Base-by-base conservation (phyloP, 805 yeast genomes). In the Nakazawaea holstii region DNA sequence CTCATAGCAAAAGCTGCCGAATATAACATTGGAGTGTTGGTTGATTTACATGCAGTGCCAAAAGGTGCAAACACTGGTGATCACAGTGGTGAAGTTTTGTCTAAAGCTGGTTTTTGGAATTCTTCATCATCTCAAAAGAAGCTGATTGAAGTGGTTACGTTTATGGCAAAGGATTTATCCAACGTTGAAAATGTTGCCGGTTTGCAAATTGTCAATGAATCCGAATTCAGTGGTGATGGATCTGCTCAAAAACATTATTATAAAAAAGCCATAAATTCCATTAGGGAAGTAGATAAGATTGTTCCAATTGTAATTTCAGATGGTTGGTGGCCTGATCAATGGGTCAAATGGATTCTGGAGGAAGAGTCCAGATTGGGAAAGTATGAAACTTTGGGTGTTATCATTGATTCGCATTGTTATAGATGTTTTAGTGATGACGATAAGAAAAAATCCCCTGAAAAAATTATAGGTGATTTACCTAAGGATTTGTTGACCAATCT, bases 41-140 rank as follows among this genome's bases (percentile, higher is more conserved):
- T 92, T 13, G 98, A 92, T 64, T 57, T 92, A 38, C 98, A 94
- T 65, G 97, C 86, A 0, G 64, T 92, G 8, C 97, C 97, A 4
- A 89, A 88, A 11, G 97, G 97, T 33, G 97, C 97, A 24, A 92
- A 94, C 59, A 76, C 80, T 1, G 85, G 82, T 30, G 87, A 83
- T 42, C 97, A 91, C 62, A 81, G 92, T 55, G 98, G 98, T 8
- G 82, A 80, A 44, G 48, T 66, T 45, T 68, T 81, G 40, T 74
- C 74, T 2, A 59, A 68, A 38, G 80, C 92, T 1, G 85, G 72
- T 9, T 83, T 88, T 55, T 89, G 95, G 91, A 57, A 54, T 36
- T 61, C 68, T 39, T 55, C 64, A 32, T 57, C 70, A 27, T 57
- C 72, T 41, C 74, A 74, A 51, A 58, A 67, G 8, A 57, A 70